Base-by-base conservation (phyloP, 2,329 filamentous ascomycete species). In the Chalara sp. region DNA sequence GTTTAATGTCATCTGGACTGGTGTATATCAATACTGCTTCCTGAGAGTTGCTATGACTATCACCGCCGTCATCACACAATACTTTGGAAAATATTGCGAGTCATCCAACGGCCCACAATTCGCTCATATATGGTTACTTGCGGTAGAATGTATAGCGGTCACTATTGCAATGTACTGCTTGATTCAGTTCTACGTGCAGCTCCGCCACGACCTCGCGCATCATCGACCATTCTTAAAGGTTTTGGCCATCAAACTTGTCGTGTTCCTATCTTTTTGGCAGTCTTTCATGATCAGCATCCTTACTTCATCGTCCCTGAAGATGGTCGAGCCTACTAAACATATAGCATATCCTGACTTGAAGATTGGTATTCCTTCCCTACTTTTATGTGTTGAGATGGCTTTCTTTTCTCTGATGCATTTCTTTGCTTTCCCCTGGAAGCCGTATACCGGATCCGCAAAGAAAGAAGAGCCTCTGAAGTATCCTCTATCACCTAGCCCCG, bases 231-330 rank as follows among this genome's bases (percentile, higher is more conserved):
- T 92, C 58, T 68, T 92, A 57, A 95, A 95, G 68, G 83, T 95
- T 30, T 65, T 89, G 21, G 86, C 88, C 62, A 93, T 96, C 70
- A 95, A 95, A 69, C 76, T 95, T 31, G 89, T 95, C 63, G 89
- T 95, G 62, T 95, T 95, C 73, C 77, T 96, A 58, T 90, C 85
- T 35, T 95, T 95, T 68, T 95, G 89, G 89, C 89, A 96, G 64
- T 74, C 72, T 67, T 76, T 77, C 60, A 58, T 81, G 47, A 82
- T 87, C 57, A 81, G 76, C 21, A 73, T 85, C 52, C 70, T 86
- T 21, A 78, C 78, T 13, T 65, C 63, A 69, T 76, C 67, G 3
- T 70, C 73, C 5, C 68, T 73, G 56, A 76, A 79, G 67, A 47
- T 59, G 6, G 47, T 62, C n/a, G 33, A 42, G 5, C 55, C 58